phyloP scores from a whole-genome alignment of 371 early-diverging fungal species.

The Chytridium lagenaria region DNA sequence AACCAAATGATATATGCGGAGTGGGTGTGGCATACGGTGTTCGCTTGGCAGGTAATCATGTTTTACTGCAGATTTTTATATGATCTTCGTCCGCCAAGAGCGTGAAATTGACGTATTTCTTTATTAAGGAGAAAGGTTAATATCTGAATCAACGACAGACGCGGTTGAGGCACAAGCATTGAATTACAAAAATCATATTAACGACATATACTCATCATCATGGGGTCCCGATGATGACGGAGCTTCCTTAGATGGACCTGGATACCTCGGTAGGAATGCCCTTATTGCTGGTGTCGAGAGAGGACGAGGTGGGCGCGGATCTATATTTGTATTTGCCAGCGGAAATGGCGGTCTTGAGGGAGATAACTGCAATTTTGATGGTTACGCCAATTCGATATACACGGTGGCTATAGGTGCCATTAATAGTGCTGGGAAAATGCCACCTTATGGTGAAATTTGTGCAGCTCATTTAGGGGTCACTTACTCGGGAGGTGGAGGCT shows the following conservation, averaged over 20 bases:
- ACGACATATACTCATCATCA: constrained; percentile 87
- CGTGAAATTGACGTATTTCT: no score
- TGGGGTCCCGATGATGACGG: constrained; percentile 97
- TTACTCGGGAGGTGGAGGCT: constrained; percentile 72
- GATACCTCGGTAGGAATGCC: constrained; percentile 73
- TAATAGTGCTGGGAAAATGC: constrained; percentile 70
- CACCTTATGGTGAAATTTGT: constrained; percentile 86
- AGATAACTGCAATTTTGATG: constrained; percentile 96
- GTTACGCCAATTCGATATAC: constrained; percentile 91
- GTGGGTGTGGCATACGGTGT: constrained; percentile 90
- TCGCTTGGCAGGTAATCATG: constrained; percentile 72
- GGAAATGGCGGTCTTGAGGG: constrained; percentile 84
- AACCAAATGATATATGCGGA: constrained; percentile 76
- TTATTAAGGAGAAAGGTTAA: constrained; percentile 73
- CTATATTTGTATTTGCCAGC: constrained; percentile 89
- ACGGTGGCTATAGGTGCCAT: constrained; percentile 92
- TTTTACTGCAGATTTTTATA: background rate
- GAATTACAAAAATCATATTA: constrained; percentile 78
- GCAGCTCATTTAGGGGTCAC: constrained; percentile 85
- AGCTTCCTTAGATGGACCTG: constrained; percentile 81
- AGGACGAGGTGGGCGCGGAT: constrained; percentile 83
- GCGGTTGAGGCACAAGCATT: constrained; percentile 87
- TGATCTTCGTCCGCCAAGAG: background rate
- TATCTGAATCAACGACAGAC: constrained; percentile 81
- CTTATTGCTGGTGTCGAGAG: constrained; percentile 77